Base-by-base conservation (phyloP, 2,329 filamentous ascomycete genomes). In the Ilyonectria mors-panacis region DNA sequence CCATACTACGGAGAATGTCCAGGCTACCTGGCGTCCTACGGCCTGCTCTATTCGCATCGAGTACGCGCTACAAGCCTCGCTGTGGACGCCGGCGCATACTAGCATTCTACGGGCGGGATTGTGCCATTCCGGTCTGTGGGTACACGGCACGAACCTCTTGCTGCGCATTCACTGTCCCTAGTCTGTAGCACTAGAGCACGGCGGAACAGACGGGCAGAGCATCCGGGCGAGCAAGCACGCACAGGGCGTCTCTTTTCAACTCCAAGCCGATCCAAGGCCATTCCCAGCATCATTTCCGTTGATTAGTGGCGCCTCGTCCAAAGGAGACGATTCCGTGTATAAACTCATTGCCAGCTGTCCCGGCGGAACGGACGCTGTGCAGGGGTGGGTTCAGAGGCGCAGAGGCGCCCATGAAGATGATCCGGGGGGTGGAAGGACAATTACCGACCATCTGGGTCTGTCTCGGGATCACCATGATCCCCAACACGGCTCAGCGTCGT, bases 401-500 rank as follows among this genome's bases (percentile, higher is more conserved):
- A 37, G 15, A 37, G 15, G 15, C 35, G 35, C 23, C 47, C 13
- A n/a, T n/a, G 47, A n/a, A 48, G 47, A 15, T 30, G 47, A 50
- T 50, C 47, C 47, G 13, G 47, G 47, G 7, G 26, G 23, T 7
- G n/a, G 7, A 30, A 21, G 21, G 12, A 28, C 47, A 48, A 45
- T 45, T 62, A 33, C 59, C 59, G 59, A 33, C 51, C 59, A 37
- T 55, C 59, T 62, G 59, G 51, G 35, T 56, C 51, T 39, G 30
- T 23, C 45, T 51, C 30, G 48, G 48, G 51, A 54, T 55, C 50
- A 48, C 30, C 59, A 48, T 48, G 51, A 62, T 39, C 50, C n/a
- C 51, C 33, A 50, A 30, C 48, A 28, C 15, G 48, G 21, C 21
- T 15, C 59, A 56, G 51, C 51, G 51, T 50, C 59, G 51, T 42